A percentile compares a stretch with the other conserved stretches of the same genome.
Evolutionary conservation across 768 basidiomycete species (phyloP).

Genomic region (Dioszegia aurantiaca): DNA sequence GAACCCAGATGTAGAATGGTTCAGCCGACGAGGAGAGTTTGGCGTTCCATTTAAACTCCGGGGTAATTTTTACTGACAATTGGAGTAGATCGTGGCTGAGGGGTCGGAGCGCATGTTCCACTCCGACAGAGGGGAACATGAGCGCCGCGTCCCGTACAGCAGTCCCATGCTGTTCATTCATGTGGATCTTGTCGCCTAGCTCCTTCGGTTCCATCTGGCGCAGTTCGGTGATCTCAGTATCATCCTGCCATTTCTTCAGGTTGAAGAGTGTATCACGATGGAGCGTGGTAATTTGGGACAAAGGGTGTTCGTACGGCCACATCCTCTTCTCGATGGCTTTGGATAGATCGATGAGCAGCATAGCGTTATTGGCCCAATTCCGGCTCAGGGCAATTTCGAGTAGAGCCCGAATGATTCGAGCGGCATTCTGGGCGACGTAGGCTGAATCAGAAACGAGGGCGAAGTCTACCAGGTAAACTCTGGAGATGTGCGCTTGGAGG

Average conservation of each 20-base stretch:
- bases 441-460: constrained; percentile 92
- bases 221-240: constrained; percentile 71
- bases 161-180: constrained; percentile 79
- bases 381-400: constrained; percentile 89
- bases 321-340: constrained; percentile 87
- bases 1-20: constrained; percentile 94
- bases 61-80: constrained; percentile 64
- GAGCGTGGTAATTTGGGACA: constrained; percentile 71
- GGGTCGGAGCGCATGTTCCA: constrained; percentile 72
- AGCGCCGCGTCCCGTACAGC: constrained; percentile 75
- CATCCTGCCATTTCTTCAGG: constrained; percentile 75
- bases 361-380: constrained; percentile 81
- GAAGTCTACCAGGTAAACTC: constrained; percentile 80
- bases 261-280: constrained; percentile 74
- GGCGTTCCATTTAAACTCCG: constrained; percentile 74
- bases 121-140: constrained; percentile 72
- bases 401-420: constrained; percentile 87
- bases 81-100: constrained; percentile 79
- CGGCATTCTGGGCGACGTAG: constrained; percentile 83
- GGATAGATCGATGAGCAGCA: constrained; percentile 80
- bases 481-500: constrained; percentile 83
- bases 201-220: constrained; percentile 64
- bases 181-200: constrained; percentile 73
- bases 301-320: constrained; percentile 92
- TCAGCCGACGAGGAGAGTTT: constrained; percentile 72